phyloP scores from a whole-genome alignment of 768 basidiomycete genomes.

The Phaeolepiota aurea region DNA sequence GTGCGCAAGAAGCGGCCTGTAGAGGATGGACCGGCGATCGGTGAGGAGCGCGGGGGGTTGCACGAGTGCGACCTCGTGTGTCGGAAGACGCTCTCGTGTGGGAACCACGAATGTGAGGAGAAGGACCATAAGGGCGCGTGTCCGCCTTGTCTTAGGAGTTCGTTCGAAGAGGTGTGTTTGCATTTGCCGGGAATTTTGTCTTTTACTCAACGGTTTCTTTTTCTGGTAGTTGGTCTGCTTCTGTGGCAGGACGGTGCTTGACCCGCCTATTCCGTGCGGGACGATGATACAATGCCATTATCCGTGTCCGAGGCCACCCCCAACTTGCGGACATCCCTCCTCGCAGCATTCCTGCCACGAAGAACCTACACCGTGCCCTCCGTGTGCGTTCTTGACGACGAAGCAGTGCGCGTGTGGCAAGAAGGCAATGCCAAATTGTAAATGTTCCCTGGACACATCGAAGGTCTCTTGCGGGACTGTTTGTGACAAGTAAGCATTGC shows the following conservation, averaged over 20 bases:
- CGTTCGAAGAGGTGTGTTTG: constrained; percentile 77
- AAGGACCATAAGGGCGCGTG: constrained; percentile 81
- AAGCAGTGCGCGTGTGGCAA: constrained; percentile 90
- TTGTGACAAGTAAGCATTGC: constrained; percentile 60
- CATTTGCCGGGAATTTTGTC: not conserved
- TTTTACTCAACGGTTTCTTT: not conserved
- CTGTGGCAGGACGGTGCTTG: constrained; percentile 80
- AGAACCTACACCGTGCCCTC: constrained; percentile 62
- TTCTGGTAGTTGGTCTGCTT: constrained; percentile 56
- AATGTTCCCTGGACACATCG: constrained; percentile 71
- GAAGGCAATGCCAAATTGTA: constrained; percentile 66
- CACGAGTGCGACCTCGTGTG: constrained; percentile 85
- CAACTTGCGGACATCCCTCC: constrained; percentile 76
- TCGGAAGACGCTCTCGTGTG: constrained; percentile 63
- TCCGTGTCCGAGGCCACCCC: constrained; percentile 65
- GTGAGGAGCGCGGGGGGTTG: constrained; percentile 56
- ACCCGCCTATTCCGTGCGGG: constrained; percentile 87
- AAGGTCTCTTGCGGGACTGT: constrained; percentile 78
- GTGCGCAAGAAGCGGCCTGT: constrained; percentile 44
- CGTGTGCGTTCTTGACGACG: constrained; percentile 73
- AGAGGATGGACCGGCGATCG: constrained; percentile 23
- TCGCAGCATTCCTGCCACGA: constrained; percentile 81
- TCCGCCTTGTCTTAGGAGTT: constrained; percentile 75
- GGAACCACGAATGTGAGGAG: constrained; percentile 71
- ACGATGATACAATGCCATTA: constrained; percentile 70